Conservation (phyloP, 805 yeast species). For the Lipomyces spencermartinsiae region DNA sequence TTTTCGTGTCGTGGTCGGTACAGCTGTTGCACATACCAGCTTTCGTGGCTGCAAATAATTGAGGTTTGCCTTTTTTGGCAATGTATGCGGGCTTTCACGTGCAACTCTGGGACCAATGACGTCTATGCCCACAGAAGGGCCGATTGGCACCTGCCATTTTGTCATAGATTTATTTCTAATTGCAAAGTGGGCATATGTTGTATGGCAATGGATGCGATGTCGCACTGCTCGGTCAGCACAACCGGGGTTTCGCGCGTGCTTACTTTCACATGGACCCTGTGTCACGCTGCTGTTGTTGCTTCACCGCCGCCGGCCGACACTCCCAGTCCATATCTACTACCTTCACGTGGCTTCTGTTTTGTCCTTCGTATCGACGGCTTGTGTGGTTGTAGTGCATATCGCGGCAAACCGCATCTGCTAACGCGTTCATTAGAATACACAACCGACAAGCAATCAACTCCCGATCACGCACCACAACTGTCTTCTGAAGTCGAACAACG, state of each 20-base stretch:
- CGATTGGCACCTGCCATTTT: too few species aligned
- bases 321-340: background rate
- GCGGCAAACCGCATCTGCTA: background rate
- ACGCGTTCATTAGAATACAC: constrained; percentile 1
- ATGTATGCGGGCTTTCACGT: too few species aligned
- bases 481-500: background rate
- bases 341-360: background rate
- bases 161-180: too few species aligned
- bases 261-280: background rate
- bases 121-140: too few species aligned
- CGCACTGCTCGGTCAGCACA: background rate
- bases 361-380: background rate
- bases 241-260: background rate
- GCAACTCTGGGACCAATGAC: too few species aligned
- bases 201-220: too few species aligned
- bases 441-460: constrained; percentile 9
- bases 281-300: background rate
- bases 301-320: background rate
- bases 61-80: too few species aligned
- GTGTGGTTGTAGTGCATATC: background rate
- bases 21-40: too few species aligned
- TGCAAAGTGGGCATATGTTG: too few species aligned
- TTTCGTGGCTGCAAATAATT: too few species aligned
- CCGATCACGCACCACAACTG: constrained; percentile 1
- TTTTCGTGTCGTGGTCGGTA: too few species aligned